Conservation (phyloP, 2,329 filamentous ascomycete genomes). For the Neopestalotiopsis sp. region DNA sequence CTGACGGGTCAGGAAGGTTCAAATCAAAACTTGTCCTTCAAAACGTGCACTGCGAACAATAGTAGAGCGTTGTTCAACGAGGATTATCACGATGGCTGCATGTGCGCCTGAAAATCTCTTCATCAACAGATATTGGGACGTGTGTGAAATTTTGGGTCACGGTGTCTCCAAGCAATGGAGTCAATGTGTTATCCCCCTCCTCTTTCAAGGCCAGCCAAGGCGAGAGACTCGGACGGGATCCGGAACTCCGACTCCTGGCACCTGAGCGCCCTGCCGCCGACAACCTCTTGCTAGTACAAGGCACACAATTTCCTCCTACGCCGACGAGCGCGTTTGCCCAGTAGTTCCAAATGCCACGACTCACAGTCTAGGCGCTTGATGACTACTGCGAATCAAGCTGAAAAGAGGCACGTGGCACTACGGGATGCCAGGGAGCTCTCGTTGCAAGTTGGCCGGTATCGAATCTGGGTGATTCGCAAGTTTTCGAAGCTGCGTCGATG, state of each 20-base stretch:
- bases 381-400: constrained; percentile 3
- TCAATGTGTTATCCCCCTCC: constrained; percentile 5
- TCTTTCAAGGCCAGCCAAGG: neutral
- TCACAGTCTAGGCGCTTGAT: neutral
- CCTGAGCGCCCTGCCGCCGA: neutral
- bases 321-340: constrained; percentile 20
- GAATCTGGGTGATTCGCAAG: neutral
- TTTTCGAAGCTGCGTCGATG: too few species aligned
- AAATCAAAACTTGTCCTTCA: constrained; percentile 16
- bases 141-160: constrained; percentile 18
- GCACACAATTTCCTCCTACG: constrained; percentile 18
- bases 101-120: constrained; percentile 22
- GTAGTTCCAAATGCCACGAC: neutral
- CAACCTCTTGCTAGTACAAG: neutral
- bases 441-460: neutral
- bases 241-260: too few species aligned
- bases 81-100: constrained; percentile 22
- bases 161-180: neutral
- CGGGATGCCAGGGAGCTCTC: neutral
- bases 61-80: constrained; percentile 21
- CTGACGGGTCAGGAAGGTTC: neutral
- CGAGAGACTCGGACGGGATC: neutral
- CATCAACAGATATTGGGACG: constrained; percentile 23
- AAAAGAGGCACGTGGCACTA: neutral
- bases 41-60: constrained; percentile 23